Conservation (phyloP, 352 stramenopile genomes). For the Globisporangium orthogonon region DNA sequence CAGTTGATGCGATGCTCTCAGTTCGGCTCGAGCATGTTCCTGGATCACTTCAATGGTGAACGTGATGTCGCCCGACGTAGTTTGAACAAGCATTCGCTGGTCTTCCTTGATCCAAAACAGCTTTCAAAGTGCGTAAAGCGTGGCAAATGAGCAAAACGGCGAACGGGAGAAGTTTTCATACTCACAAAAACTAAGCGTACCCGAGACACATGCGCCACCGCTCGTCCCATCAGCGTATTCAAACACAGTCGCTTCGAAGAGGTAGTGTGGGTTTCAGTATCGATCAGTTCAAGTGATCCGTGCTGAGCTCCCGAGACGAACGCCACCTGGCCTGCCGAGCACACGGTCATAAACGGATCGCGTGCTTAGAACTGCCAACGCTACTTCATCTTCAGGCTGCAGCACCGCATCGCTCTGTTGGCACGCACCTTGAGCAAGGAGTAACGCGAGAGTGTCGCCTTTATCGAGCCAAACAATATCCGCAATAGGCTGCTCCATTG, state of each 20-base stretch:
- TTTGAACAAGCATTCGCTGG: neutral
- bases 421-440: conserved; percentile 22
- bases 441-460: conserved; percentile 12
- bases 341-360: neutral
- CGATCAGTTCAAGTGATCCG: conserved; percentile 7
- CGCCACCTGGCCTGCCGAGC: conserved; percentile 18
- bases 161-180: neutral
- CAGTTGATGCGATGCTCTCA: neutral
- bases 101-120: neutral
- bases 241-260: conserved; percentile 18
- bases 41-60: conserved; percentile 14
- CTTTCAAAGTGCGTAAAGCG: neutral
- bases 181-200: conserved; percentile 1
- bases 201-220: conserved; percentile 9
- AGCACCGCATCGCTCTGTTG: neutral
- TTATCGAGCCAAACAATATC: conserved; percentile 3
- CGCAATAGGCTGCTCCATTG: conserved; percentile 1
- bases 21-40: neutral
- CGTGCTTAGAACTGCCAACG: neutral
- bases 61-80: conserved; percentile 12
- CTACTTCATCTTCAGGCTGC: too few species aligned
- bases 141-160: neutral
- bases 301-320: neutral
- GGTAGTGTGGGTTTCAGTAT: conserved; percentile 13
- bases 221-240: conserved; percentile 15